Percentiles rank a stretch among this genome's conserved stretches.
These are phyloP conservation scores for Thalassiosira ordinaria DNA, from an alignment of 352 stramenopile species.

Conservation along the genomic window DNA sequence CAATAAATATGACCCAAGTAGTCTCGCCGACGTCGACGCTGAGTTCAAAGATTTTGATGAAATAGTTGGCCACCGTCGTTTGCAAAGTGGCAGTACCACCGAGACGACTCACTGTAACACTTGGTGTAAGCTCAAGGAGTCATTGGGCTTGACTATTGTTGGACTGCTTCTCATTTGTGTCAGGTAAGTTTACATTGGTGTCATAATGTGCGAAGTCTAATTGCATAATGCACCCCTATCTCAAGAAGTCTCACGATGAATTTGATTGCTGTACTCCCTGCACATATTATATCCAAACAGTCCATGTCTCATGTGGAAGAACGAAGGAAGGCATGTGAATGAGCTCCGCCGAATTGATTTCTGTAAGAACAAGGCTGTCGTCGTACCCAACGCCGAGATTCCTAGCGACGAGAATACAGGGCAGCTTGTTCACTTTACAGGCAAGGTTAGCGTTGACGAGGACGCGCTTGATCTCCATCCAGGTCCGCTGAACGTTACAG, in stretches of 20 bases:
- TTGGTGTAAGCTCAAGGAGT: slow-evolving; percentile 58
- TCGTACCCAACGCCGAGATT: slow-evolving; percentile 43
- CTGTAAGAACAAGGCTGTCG: slow-evolving; percentile 65
- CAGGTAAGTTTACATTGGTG: slow-evolving; percentile 22
- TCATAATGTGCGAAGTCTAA: too few species aligned
- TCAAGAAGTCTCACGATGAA: too few species aligned
- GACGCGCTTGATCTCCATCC: slow-evolving; percentile 43
- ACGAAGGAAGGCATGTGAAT: slow-evolving; percentile 62
- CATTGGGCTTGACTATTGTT: slow-evolving; percentile 54
- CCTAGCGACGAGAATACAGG: slow-evolving; percentile 50
- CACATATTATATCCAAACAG: too few species aligned
- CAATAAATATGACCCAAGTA: not conserved
- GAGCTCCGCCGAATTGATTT: slow-evolving; percentile 63
- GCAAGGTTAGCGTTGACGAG: slow-evolving; percentile 59
- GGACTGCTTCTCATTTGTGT: slow-evolving; percentile 60
- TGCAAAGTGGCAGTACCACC: slow-evolving; percentile 25
- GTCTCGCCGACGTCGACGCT: slow-evolving; percentile 15
- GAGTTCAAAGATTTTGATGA: slow-evolving; percentile 36
- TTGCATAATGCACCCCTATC: too few species aligned
- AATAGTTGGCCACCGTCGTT: not conserved
- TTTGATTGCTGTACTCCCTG: too few species aligned
- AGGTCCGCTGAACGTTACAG: slow-evolving; percentile 52
- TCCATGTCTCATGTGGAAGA: slow-evolving; percentile 67
- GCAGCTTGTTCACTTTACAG: slow-evolving; percentile 61
- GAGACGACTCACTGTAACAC: slow-evolving; percentile 45